phyloP scores from a whole-genome alignment of 2,329 filamentous ascomycete species.

The Eutypella sp. region DNA sequence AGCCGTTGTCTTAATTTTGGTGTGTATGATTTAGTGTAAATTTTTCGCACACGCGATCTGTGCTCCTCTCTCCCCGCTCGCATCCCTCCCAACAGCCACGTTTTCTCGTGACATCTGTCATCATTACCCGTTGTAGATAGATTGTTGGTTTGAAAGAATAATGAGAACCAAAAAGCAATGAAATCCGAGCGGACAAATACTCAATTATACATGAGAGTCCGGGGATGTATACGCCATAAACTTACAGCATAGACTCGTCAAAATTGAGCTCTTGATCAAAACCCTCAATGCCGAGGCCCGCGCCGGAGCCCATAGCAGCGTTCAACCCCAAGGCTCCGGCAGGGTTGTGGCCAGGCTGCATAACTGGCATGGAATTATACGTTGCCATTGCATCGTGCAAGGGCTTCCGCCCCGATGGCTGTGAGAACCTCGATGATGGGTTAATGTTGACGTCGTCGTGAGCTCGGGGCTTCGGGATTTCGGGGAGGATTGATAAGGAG shows the following conservation, averaged over 20 bases:
- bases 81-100: too few species aligned
- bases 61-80: too few species aligned
- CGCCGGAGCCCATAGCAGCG: conserved; percentile 24
- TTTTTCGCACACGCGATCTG: too few species aligned
- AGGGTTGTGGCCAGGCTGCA: conserved; percentile 39
- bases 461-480: too few species aligned
- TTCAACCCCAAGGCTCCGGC: conserved; percentile 45
- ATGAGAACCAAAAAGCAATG: too few species aligned
- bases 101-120: too few species aligned
- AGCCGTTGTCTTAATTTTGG: too few species aligned
- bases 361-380: conserved; percentile 52
- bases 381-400: conserved; percentile 50
- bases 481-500: too few species aligned
- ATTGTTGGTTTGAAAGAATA: too few species aligned
- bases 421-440: conserved; percentile 9
- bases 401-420: conserved; percentile 19
- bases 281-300: conserved; percentile 40
- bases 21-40: too few species aligned
- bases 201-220: conserved; percentile 1
- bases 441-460: conserved; percentile 10
- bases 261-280: conserved; percentile 51
- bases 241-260: conserved; percentile 54
- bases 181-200: conserved; percentile 1
- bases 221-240: too few species aligned
- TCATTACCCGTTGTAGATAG: too few species aligned